A percentile compares a stretch with the other conserved stretches of the same genome.
These are phyloP conservation scores for Monosporascus sp. DNA, from an alignment of 2,329 filamentous ascomycete genomes.

Conservation along the genomic window DNA sequence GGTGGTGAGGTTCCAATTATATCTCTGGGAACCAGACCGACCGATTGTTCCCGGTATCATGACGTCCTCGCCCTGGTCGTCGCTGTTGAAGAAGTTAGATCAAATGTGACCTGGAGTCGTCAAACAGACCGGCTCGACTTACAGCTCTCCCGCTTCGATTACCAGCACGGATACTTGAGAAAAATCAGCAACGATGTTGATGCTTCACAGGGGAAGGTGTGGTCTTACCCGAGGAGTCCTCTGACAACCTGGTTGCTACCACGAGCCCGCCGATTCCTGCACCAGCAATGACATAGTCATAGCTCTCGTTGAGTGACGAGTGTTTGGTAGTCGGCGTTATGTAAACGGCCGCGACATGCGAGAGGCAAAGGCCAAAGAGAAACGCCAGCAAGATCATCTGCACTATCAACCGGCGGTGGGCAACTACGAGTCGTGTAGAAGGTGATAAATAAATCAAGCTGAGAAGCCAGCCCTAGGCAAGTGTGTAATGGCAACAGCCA, in stretches of 20 bases:
- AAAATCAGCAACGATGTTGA: slow-evolving; percentile 5
- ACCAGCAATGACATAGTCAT: slow-evolving; percentile 22
- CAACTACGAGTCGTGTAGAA: too few relatives aligned
- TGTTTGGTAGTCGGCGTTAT: slow-evolving; percentile 8
- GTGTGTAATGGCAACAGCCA: too few relatives aligned
- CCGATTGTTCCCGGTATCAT: slow-evolving; percentile 20
- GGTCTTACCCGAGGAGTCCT: slow-evolving; percentile 14
- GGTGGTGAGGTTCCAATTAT: slow-evolving; percentile 26
- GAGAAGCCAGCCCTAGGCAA: too few relatives aligned
- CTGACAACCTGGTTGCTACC: slow-evolving; percentile 20
- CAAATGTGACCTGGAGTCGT: not conserved
- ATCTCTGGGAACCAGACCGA: slow-evolving; percentile 16
- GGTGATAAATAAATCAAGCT: not conserved
- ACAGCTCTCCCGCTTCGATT: slow-evolving; percentile 23
- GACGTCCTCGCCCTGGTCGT: slow-evolving; percentile 20
- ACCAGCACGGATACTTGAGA: slow-evolving; percentile 20
- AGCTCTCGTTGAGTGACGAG: slow-evolving; percentile 9
- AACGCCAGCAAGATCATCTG: slow-evolving; percentile 1
- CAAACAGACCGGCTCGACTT: not conserved
- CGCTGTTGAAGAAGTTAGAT: slow-evolving; percentile 11
- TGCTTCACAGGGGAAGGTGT: not conserved
- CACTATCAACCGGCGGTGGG: not conserved
- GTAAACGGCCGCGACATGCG: slow-evolving; percentile 5
- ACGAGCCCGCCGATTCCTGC: slow-evolving; percentile 21
- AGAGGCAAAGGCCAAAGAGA: slow-evolving; percentile 6